These are phyloP conservation scores for Chaetomium fimeti DNA, from an alignment of 495 filamentous ascomycete genomes.

Conservation along the genomic window DNA sequence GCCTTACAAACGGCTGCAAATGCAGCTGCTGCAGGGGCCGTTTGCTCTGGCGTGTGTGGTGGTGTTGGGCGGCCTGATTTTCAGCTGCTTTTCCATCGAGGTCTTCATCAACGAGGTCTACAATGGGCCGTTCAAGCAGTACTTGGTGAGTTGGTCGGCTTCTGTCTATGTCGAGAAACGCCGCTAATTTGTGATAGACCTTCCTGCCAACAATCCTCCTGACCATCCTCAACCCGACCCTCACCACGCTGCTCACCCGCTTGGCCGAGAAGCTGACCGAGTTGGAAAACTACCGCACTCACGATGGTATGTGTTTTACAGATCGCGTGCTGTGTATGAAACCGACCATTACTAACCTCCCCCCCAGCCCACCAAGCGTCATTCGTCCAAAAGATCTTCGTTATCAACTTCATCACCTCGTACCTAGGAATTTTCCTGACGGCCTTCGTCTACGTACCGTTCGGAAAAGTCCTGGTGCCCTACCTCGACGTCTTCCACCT, in stretches of 20 bases:
- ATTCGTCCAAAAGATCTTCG: constrained; percentile 85
- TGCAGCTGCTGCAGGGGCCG: constrained; percentile 83
- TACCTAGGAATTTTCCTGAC: constrained; percentile 91
- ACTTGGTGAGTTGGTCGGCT: constrained; percentile 59
- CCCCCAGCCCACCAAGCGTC: constrained; percentile 64
- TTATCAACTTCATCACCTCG: constrained; percentile 96
- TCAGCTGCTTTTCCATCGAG: constrained; percentile 87
- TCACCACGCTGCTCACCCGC: constrained; percentile 70
- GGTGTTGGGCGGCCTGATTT: constrained; percentile 77
- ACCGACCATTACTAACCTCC: constrained; percentile 13
- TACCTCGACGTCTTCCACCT: constrained; percentile 84
- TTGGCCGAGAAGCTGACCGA: constrained; percentile 79
- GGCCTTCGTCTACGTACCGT: constrained; percentile 95
- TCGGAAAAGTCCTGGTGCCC: constrained; percentile 81
- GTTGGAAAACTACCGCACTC: constrained; percentile 89
- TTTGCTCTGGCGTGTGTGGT: constrained; percentile 73
- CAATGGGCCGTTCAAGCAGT: constrained; percentile 79
- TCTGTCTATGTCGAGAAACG: neutral
- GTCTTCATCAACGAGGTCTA: constrained; percentile 96
- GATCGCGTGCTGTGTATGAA: neutral
- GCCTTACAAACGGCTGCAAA: constrained; percentile 67
- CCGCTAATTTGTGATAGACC: constrained; percentile 54
- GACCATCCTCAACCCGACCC: constrained; percentile 73
- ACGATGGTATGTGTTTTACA: constrained; percentile 48
- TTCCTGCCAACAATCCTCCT: constrained; percentile 87